phyloP scores from a whole-genome alignment of 2,329 filamentous ascomycete genomes.

The Microsporum audouinii region DNA sequence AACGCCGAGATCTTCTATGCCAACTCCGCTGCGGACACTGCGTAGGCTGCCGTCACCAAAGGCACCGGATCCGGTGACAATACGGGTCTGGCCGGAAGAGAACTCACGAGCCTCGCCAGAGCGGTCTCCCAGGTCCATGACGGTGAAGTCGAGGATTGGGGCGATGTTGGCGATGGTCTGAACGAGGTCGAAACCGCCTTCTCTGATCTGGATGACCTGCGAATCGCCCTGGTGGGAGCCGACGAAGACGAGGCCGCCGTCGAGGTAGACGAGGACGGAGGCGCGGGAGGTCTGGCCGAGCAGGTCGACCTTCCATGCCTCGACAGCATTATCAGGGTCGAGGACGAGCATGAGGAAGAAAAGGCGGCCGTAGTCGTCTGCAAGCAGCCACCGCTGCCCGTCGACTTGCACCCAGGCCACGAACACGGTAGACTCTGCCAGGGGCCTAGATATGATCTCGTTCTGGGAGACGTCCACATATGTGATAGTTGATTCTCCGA shows the following conservation, averaged over 20 bases:
- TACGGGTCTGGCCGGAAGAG: slow-evolving; percentile 83
- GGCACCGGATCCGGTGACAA: slow-evolving; percentile 85
- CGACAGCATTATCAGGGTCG: slow-evolving; percentile 53
- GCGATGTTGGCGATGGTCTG: slow-evolving; percentile 77
- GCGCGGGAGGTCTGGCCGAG: slow-evolving; percentile 64
- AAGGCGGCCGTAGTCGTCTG: slow-evolving; percentile 78
- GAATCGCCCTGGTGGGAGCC: slow-evolving; percentile 90
- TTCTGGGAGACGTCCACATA: slow-evolving; percentile 74
- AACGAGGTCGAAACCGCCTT: slow-evolving; percentile 53
- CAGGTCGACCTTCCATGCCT: slow-evolving; percentile 57
- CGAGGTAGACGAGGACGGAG: slow-evolving; percentile 64
- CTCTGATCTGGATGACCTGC: slow-evolving; percentile 58
- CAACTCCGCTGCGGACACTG: slow-evolving; percentile 86
- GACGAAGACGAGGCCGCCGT: slow-evolving; percentile 59
- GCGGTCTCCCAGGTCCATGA: slow-evolving; percentile 91
- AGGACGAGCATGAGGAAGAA: slow-evolving; percentile 73
- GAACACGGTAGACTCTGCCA: slow-evolving; percentile 71
- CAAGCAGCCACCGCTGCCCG: slow-evolving; percentile 69
- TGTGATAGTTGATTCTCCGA: slow-evolving; percentile 69
- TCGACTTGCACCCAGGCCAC: slow-evolving; percentile 86
- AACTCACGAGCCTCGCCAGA: slow-evolving; percentile 78
- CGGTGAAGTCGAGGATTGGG: slow-evolving; percentile 81
- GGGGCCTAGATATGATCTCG: slow-evolving; percentile 50
- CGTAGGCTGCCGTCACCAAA: slow-evolving; percentile 79
- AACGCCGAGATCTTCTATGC: slow-evolving; percentile 74